These are phyloP conservation scores for Paramyrothecium sp. DNA, from an alignment of 2,329 filamentous ascomycete genomes.

Conservation along the genomic window DNA sequence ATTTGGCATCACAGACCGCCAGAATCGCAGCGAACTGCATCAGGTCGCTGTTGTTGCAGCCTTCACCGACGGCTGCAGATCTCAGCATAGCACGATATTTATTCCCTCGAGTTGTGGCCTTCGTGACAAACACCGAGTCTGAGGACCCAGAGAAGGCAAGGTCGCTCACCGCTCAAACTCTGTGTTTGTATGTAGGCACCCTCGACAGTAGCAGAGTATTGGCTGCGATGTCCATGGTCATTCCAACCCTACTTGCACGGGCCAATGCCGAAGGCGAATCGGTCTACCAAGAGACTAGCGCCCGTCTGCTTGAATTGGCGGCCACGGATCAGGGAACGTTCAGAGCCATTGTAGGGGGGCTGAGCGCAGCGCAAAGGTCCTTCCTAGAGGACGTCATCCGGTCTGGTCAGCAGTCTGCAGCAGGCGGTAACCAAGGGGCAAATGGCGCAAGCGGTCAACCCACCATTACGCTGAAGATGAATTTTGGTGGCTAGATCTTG, in stretches of 20 bases:
- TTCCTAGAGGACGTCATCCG: slow-evolving; percentile 82
- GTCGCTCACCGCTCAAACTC: slow-evolving; percentile 66
- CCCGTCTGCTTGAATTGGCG: slow-evolving; percentile 77
- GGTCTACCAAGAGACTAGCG: slow-evolving; percentile 71
- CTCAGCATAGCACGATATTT: slow-evolving; percentile 73
- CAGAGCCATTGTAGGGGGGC: slow-evolving; percentile 66
- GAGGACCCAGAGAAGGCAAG: slow-evolving; percentile 81
- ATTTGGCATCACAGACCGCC: slow-evolving; percentile 56
- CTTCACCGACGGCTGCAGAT: slow-evolving; percentile 62
- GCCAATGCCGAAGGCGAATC: slow-evolving; percentile 62
- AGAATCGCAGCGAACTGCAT: slow-evolving; percentile 91
- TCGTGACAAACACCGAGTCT: slow-evolving; percentile 66
- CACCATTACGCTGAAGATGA: slow-evolving; percentile 91
- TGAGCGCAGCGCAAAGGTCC: slow-evolving; percentile 68
- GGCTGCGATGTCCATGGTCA: slow-evolving; percentile 70
- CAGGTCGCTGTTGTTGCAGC: slow-evolving; percentile 74
- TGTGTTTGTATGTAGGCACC: slow-evolving; percentile 67
- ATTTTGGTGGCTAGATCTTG: slow-evolving; percentile 62
- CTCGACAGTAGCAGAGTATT: slow-evolving; percentile 44
- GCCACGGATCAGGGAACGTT: slow-evolving; percentile 72
- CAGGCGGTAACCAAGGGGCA: slow-evolving; percentile 31
- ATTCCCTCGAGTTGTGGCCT: slow-evolving; percentile 72
- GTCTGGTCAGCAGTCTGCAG: slow-evolving; percentile 51
- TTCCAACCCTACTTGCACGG: slow-evolving; percentile 73
- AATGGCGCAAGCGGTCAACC: slow-evolving; percentile 58